Evolutionary conservation across 2,329 filamentous ascomycete genomes (phyloP).

Genomic region (Berkeleyomyces basicola): DNA sequence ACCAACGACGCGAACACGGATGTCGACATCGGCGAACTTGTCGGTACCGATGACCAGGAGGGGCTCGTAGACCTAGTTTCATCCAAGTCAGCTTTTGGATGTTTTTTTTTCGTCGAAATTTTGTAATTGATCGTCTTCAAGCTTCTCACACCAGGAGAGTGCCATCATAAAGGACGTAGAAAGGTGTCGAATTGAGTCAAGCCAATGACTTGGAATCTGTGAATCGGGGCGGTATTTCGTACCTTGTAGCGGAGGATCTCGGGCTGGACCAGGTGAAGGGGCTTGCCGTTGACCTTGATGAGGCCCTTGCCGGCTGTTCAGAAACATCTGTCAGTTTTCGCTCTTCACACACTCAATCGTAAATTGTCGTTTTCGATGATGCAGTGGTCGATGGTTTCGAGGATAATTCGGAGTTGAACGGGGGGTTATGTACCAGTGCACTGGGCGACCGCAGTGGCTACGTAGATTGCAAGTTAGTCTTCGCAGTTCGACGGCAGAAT

Average conservation of each 20-base stretch:
- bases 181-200: background rate
- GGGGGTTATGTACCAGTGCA: slow-evolving; percentile 44
- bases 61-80: slow-evolving; percentile 78
- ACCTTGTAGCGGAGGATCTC: slow-evolving; percentile 97
- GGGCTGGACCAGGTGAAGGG: slow-evolving; percentile 83
- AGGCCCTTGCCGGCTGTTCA: slow-evolving; percentile 44
- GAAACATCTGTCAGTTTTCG: slow-evolving; percentile 12
- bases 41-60: slow-evolving; percentile 92
- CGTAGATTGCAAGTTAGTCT: background rate
- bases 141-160: background rate
- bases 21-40: slow-evolving; percentile 94
- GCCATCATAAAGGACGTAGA: background rate
- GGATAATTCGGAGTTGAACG: slow-evolving; percentile 2
- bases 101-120: background rate
- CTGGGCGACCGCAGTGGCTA: slow-evolving; percentile 67
- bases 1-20: slow-evolving; percentile 88
- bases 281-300: slow-evolving; percentile 97
- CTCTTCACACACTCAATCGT: background rate
- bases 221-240: slow-evolving; percentile 21
- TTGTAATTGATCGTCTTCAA: background rate
- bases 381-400: slow-evolving; percentile 1
- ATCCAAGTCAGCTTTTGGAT: slow-evolving; percentile 1
- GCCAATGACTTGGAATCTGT: background rate
- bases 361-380: background rate
- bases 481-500: background rate